Base-by-base conservation (phyloP, 306 rosid genomes). In the Carpinus fangiana region DNA sequence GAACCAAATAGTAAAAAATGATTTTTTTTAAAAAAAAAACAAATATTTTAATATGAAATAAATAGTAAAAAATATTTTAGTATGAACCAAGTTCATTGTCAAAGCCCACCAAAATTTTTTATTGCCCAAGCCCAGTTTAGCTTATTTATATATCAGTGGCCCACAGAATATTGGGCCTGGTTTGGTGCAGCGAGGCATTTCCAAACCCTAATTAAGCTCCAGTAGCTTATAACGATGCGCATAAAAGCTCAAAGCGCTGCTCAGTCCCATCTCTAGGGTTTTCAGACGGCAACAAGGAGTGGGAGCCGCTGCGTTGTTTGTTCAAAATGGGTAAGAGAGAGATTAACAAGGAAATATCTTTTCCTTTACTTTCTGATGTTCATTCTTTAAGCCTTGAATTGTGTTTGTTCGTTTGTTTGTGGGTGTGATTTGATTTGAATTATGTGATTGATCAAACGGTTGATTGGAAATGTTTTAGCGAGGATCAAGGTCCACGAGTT, bases 401-500 rank as follows among this genome's bases (percentile, higher is more conserved):
- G 48, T 50, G 3, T 23, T 46, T 48, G 21, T 13, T 5, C 3
- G 31, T 51, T 53, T 26, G 17, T 52, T 71, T 48, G 13, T 3
- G 10, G 3, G 75, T 55, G 48, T 0, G 45, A 8, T 2, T 36
- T 60, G 21, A 60, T 76, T 51, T 73, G 62, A 70, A 65, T 59
- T 23, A 17, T 38, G 23, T 67, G 72, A 41, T 41, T 26, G 72
- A 66, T 36, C 38, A 6, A 66, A 66, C 21, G 68, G 43, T 2
- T 54, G 34, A 38, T 73, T 12, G 43, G 46, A 57, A 36, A 2
- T n/a, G 41, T 0, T 81, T 79, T 82, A 92, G 98, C 98, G 66
- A 93, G 98, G 84, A 90, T 93, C 65, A 93, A 91, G 94, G 97
- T 93, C 2, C 90, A 89, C 83, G 98, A 93, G 89, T 73, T 93